phyloP scores from a whole-genome alignment of 768 basidiomycete species.

The Mycena indigotica region DNA sequence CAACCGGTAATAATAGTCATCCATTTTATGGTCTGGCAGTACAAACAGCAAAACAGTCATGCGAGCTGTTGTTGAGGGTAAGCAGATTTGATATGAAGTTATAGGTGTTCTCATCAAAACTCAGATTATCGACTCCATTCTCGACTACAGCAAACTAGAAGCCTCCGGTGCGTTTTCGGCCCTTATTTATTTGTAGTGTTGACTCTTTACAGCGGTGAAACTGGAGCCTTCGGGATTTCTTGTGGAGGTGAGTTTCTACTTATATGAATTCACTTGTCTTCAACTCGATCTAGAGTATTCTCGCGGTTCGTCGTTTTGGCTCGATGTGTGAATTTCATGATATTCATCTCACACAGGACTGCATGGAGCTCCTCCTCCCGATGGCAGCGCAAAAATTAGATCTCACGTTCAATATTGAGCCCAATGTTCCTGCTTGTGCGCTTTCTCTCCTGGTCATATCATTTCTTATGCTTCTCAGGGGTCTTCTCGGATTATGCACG shows the following conservation, averaged over 20 bases:
- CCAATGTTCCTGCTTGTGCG: conserved; percentile 66
- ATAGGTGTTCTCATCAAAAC: conserved; percentile 7
- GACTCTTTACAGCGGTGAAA: conserved; percentile 55
- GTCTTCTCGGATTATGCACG: conserved; percentile 74
- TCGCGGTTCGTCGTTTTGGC: conserved; percentile 50
- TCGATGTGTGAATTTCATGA: not conserved
- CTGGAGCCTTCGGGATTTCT: conserved; percentile 66
- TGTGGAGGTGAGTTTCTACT: conserved; percentile 50
- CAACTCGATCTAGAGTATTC: conserved; percentile 48
- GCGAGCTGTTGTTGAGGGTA: conserved; percentile 72
- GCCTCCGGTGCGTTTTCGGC: conserved; percentile 55
- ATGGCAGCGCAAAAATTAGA: conserved; percentile 78
- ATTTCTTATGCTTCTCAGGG: conserved; percentile 40
- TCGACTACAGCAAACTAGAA: conserved; percentile 81
- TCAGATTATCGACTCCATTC: conserved; percentile 79
- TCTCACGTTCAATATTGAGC: conserved; percentile 70
- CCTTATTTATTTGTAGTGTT: conserved; percentile 6
- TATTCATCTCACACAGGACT: conserved; percentile 52
- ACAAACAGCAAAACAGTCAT: conserved; percentile 78
- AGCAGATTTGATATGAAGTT: not conserved
- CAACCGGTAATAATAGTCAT: not conserved
- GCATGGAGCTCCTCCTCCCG: conserved; percentile 73
- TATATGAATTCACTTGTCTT: not conserved
- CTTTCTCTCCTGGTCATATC: not conserved
- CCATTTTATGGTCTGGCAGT: conserved; percentile 37